A percentile compares a stretch with the other conserved stretches of the same genome.
phyloP scores from a whole-genome alignment of 768 basidiomycete genomes.

The Kwoniella pini region DNA sequence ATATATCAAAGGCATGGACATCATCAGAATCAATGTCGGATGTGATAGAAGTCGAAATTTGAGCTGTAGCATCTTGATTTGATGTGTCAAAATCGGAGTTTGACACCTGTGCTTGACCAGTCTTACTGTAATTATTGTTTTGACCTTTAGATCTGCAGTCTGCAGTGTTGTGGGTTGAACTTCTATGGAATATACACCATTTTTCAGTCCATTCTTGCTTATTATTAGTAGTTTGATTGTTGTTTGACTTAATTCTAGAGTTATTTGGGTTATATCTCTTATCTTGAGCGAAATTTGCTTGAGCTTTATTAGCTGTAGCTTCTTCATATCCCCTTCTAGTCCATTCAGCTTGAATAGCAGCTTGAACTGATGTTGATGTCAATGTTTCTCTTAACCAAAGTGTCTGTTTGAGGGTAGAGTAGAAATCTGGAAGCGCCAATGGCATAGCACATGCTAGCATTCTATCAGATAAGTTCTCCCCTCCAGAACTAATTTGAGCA shows the following conservation, averaged over 20 bases:
- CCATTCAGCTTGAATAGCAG: slow-evolving; percentile 2
- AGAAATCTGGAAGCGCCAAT: slow-evolving; percentile 22
- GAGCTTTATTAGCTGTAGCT: not conserved
- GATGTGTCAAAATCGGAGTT: too few relatives aligned
- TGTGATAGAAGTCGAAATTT: too few relatives aligned
- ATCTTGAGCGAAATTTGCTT: not conserved
- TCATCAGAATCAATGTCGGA: too few relatives aligned
- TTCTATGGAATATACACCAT: slow-evolving; percentile 1
- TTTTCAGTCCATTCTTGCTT: slow-evolving; percentile 1
- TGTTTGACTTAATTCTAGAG: too few relatives aligned
- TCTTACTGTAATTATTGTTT: not conserved
- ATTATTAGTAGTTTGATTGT: not conserved
- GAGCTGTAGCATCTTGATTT: too few relatives aligned
- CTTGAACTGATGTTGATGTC: slow-evolving; percentile 2
- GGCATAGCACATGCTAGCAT: slow-evolving; percentile 27
- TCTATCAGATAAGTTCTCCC: slow-evolving; percentile 11
- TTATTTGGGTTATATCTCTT: not conserved
- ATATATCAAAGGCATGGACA: too few relatives aligned
- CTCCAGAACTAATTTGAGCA: slow-evolving; percentile 20
- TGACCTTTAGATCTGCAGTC: slow-evolving; percentile 3
- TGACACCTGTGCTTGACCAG: not conserved
- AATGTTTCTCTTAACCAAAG: slow-evolving; percentile 17
- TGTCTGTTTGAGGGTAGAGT: slow-evolving; percentile 13
- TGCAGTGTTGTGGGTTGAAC: not conserved
- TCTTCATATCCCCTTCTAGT: not conserved